phyloP scores from a whole-genome alignment of 2,329 filamentous ascomycete species.

The Raffaelea arxii region DNA sequence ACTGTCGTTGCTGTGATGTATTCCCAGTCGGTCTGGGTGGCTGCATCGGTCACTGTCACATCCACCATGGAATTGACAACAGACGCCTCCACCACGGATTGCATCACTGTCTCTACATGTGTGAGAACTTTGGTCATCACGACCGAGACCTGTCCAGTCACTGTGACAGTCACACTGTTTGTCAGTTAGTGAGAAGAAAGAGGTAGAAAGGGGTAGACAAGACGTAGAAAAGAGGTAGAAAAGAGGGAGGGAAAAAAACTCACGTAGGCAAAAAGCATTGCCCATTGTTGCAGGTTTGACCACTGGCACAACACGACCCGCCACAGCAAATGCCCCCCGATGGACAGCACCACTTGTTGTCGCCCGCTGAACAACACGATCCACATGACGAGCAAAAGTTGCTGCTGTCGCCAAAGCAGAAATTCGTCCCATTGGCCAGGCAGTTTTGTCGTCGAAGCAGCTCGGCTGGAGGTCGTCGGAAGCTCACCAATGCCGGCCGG shows the following conservation, averaged over 20 bases:
- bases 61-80: slow-evolving; percentile 7
- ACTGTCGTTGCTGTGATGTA: slow-evolving; percentile 8
- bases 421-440: slow-evolving; percentile 23
- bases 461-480: slow-evolving; percentile 7
- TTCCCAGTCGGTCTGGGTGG: slow-evolving; percentile 15
- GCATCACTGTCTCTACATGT: slow-evolving; percentile 8
- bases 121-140: slow-evolving; percentile 7
- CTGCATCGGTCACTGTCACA: slow-evolving; percentile 11
- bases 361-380: slow-evolving; percentile 16
- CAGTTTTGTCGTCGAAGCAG: slow-evolving; percentile 16
- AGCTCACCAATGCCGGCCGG: slow-evolving; percentile 13
- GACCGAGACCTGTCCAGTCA: slow-evolving; percentile 5
- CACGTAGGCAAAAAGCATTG: slow-evolving; percentile 16
- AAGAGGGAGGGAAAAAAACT: background rate
- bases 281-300: slow-evolving; percentile 19
- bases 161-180: slow-evolving; percentile 10
- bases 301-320: slow-evolving; percentile 19
- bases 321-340: slow-evolving; percentile 20
- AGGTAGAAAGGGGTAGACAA: background rate
- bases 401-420: slow-evolving; percentile 19
- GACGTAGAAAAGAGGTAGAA: background rate
- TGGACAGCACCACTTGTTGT: slow-evolving; percentile 18
- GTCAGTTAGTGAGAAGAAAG: slow-evolving; percentile 1
- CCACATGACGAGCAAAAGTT: slow-evolving; percentile 20
- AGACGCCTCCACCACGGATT: slow-evolving; percentile 12